phyloP scores from a whole-genome alignment of 148 eudicot genomes.

The Gaultheria prostrata region DNA sequence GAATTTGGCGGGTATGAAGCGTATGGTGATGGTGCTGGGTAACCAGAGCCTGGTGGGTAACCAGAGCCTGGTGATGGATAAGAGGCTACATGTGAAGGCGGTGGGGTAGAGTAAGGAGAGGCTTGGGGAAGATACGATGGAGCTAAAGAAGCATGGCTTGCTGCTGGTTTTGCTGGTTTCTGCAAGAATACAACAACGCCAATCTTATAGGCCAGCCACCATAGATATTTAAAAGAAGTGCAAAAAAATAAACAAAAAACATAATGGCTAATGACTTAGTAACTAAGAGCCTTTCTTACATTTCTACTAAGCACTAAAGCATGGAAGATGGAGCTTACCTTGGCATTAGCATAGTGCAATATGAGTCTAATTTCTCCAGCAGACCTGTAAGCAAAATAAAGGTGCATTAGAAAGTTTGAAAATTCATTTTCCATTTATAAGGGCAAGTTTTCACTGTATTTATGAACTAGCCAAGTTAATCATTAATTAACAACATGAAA shows the following conservation, averaged over 20 bases:
- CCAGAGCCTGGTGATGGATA: constrained; percentile 27
- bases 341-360: constrained; percentile 66
- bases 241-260: neutral
- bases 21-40: constrained; percentile 36
- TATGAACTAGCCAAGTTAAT: neutral
- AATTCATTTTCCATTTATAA: neutral
- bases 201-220: neutral
- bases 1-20: constrained; percentile 40
- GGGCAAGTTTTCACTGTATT: neutral
- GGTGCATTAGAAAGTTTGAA: constrained; percentile 13
- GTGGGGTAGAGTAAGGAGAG: constrained; percentile 47
- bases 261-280: neutral
- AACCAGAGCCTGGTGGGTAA: constrained; percentile 19
- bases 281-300: neutral
- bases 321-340: constrained; percentile 36
- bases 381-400: constrained; percentile 40
- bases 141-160: constrained; percentile 51
- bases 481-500: neutral
- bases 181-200: constrained; percentile 27
- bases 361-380: constrained; percentile 93
- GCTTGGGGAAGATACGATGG: constrained; percentile 52
- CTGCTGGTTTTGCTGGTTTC: constrained; percentile 49
- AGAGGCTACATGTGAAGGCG: constrained; percentile 21
- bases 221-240: neutral
- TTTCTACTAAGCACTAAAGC: neutral